Base-by-base conservation (phyloP, 2,329 filamentous ascomycete species). In the Akanthomyces dipterigenus region DNA sequence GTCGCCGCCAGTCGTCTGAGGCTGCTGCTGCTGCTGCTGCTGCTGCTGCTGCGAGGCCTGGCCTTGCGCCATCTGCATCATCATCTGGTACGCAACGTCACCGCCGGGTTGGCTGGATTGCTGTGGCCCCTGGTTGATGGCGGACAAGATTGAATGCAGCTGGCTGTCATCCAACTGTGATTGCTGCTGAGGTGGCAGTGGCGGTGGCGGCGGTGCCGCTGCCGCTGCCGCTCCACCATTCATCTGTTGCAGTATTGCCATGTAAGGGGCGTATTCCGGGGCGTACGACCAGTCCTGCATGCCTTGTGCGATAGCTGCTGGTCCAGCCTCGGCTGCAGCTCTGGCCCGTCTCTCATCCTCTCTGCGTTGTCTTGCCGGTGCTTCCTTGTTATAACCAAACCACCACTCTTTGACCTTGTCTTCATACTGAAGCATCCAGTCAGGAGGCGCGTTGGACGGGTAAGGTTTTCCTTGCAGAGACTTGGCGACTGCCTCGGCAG, bases 381-480 rank as follows among this genome's bases (percentile, higher is more conserved):
- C 50, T 56, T 77, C 77, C 62, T 73, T 76, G 60, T 76, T 75
- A 63, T 77, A 80, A 0, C 80, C 81, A 12, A 77, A 70, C 73
- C 78, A 80, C 82, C 83, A 86, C 64, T 82, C 78, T 11, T 77
- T 76, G 0, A 79, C 73, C 63, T 77, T 77, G 36, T 78, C 78
- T 3, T 76, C 70, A 36, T 80, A 75, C 24, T 77, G 71, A 11
- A 71, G 71, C 64, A 85, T 76, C 77, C 82, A 83, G 20, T 77
- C 76, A 1, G 84, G 82, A 3, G 83, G 80, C 48, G 80, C 76
- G 1, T 68, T 78, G 2, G 82, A 71, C 16, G 82, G 82, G 63
- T 76, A 82, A 7, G 80, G 75, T 63, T 79, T 77, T 58, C 74
- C 74, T 49, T 74, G 74, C 9, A 84, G 69, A 43, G 72, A 69